These are phyloP conservation scores for Ceratocystis diversiconidia DNA, from an alignment of 2,329 filamentous ascomycete species.

Conservation along the genomic window DNA sequence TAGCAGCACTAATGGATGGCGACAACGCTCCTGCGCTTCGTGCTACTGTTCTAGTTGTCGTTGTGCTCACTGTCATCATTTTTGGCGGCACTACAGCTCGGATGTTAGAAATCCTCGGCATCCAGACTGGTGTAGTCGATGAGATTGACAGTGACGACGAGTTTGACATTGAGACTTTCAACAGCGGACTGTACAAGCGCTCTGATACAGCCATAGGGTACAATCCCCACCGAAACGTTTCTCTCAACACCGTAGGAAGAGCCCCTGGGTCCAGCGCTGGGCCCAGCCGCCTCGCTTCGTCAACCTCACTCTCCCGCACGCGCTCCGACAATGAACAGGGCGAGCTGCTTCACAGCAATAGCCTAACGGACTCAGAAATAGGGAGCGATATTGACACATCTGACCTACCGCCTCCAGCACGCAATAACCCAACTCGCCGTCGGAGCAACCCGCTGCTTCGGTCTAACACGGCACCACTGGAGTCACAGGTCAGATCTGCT, in stretches of 20 bases:
- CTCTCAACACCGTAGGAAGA: constrained; percentile 38
- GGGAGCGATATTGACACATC: constrained; percentile 52
- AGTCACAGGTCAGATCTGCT: constrained; percentile 11
- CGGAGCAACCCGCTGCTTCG: constrained; percentile 18
- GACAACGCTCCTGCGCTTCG: constrained; percentile 69
- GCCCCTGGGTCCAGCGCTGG: constrained; percentile 19
- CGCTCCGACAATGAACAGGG: constrained; percentile 32
- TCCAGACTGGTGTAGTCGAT: constrained; percentile 88
- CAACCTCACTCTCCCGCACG: constrained; percentile 40
- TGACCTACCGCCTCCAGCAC: constrained; percentile 49
- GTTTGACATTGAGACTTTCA: constrained; percentile 80
- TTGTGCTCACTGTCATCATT: constrained; percentile 95
- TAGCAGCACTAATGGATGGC: constrained; percentile 76
- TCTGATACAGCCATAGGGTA: constrained; percentile 65
- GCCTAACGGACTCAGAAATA: constrained; percentile 42
- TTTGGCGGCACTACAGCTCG: constrained; percentile 94
- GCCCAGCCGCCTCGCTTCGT: constrained; percentile 21
- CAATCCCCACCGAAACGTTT: constrained; percentile 51
- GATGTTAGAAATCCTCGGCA: constrained; percentile 96
- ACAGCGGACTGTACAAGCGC: constrained; percentile 64
- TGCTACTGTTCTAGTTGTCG: constrained; percentile 92
- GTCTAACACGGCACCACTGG: constrained; percentile 16
- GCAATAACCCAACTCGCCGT: constrained; percentile 27
- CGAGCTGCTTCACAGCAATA: constrained; percentile 29
- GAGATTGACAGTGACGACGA: constrained; percentile 97